These are phyloP conservation scores for Candida loeiensis DNA, from an alignment of 805 yeast species.

Conservation along the genomic window DNA sequence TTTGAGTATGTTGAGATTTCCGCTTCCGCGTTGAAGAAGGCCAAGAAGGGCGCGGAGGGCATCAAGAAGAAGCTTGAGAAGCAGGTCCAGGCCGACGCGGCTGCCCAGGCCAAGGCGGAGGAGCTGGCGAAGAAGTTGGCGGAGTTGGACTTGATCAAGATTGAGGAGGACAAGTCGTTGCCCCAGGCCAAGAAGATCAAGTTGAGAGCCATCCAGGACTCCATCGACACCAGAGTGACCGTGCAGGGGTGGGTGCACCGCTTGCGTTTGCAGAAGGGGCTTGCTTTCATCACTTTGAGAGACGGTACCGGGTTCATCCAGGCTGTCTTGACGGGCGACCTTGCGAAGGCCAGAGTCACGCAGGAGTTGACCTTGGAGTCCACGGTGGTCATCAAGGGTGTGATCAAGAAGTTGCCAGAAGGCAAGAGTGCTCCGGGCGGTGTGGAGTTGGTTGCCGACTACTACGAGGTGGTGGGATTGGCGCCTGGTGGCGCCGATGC, in stretches of 20 bases:
- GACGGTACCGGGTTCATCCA: slow-evolving; percentile 94
- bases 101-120: slow-evolving; percentile 50
- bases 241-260: slow-evolving; percentile 97
- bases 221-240: slow-evolving; percentile 66
- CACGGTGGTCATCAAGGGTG: slow-evolving; percentile 77
- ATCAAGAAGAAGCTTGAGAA: slow-evolving; percentile 77
- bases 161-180: slow-evolving; percentile 69
- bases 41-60: slow-evolving; percentile 93
- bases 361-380: slow-evolving; percentile 84
- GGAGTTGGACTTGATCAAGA: slow-evolving; percentile 65
- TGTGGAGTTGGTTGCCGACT: slow-evolving; percentile 89
- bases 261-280: slow-evolving; percentile 86
- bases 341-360: slow-evolving; percentile 88
- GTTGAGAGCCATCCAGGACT: slow-evolving; percentile 50
- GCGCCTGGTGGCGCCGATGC: slow-evolving; percentile 98
- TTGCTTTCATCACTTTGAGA: slow-evolving; percentile 85
- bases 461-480: slow-evolving; percentile 80
- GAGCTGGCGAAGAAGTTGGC: slow-evolving; percentile 76
- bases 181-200: slow-evolving; percentile 69
- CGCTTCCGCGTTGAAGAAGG: slow-evolving; percentile 91
- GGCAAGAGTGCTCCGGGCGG: slow-evolving; percentile 98
- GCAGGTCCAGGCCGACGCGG: slow-evolving; percentile 56
- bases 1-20: slow-evolving; percentile 71
- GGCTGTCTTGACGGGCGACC: slow-evolving; percentile 82
- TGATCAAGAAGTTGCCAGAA: slow-evolving; percentile 79